Base-by-base conservation (phyloP, 192 early-diverging fungal species). In the Piromyces finnis region DNA sequence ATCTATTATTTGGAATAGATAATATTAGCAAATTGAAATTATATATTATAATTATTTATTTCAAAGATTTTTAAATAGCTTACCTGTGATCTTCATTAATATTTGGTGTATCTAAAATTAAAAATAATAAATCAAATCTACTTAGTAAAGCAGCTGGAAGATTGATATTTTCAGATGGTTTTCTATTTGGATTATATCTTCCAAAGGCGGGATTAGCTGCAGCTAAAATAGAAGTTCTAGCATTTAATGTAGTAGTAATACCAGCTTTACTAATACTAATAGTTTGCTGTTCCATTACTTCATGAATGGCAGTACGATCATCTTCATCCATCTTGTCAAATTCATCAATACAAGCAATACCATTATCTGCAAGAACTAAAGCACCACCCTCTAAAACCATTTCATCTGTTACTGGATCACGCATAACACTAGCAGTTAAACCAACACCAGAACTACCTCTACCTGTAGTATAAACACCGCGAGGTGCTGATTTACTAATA, bases 251-350 rank as follows among this genome's bases (percentile, higher is more conserved):
- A 9, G 96, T 98, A 30, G 94, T 97, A 85, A 99, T 99, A 80
- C 97, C 97, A 29, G 97, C 97, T 87, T 99, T 99, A 84, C 92
- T 91, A 78, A 99, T 97, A 81, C 92, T 94, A 83, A 99, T 97
- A 5, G 96, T 99, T 87, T 99, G 97, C 83, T 99, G 97, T 91
- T 99, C 97, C 97, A 99, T 99, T 16, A 98, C 97, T 86, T 99
- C 97, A 84, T 98, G 97, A 84, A 99, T 97, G 29, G 96, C 96
- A 13, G 96, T 96, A 80, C 96, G 90, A 87, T 98, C 96, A 14
- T 86, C 87, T 81, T 99, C 97, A 81, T 97, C 95, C 96, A 99
- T 99, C 85, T 99, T 99, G 86, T 99, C 97, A 84, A 99, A 99
- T 87, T 99, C 97, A 87, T 99, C 97, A 84, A 99, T 99, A 84